Base-by-base conservation (phyloP, 2,329 filamentous ascomycete species). In the Endoconidiophora laricicola region DNA sequence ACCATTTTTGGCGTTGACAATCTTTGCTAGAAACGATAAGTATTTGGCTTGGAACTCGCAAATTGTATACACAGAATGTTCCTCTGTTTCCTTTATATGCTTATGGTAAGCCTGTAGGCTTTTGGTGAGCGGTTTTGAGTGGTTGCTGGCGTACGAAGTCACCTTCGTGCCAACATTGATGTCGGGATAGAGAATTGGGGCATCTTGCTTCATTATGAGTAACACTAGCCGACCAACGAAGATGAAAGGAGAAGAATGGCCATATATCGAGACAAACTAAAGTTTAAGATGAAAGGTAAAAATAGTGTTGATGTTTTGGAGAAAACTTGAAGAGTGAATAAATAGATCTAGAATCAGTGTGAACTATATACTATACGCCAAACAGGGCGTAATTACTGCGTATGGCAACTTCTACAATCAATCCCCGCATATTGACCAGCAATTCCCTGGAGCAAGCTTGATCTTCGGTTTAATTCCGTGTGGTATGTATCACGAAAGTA, bases 11-110 rank as follows among this genome's bases (percentile, higher is more conserved):
- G 45, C 44, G 12, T 24, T 39, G 2, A 45, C 26, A 14, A 47
- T 16, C 12, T 49, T 42, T 2, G 52, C 48, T 7, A 54, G 6
- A 51, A 51, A 55, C 3, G 46, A 16, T 22, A 54, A 20, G 26
- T 52, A 43, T 24, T 53, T 52, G 39, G 51, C 51, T 22, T 55
- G 37, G 20, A 54, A 48, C n/a, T 55, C 46, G 24, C 40, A 54
- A 24, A 54, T 50, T 16, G 49, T 48, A 40, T 46, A 52, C 23
- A 23, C 36, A 5, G 53, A 23, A 22, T 44, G n/a, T 24, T 53
- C 38, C 18, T 56, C 41, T 1, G 40, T 55, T 23, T 47, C 10
- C 16, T 49, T 18, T 4, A 55, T 54, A 24, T 46, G 39, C 12
- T 44, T 36, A 33, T 52, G 53, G 33, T 52, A 54, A 23, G 43